Evolutionary conservation across 768 basidiomycete species (phyloP).

Genomic region (Xerocomellus amylosporus): DNA sequence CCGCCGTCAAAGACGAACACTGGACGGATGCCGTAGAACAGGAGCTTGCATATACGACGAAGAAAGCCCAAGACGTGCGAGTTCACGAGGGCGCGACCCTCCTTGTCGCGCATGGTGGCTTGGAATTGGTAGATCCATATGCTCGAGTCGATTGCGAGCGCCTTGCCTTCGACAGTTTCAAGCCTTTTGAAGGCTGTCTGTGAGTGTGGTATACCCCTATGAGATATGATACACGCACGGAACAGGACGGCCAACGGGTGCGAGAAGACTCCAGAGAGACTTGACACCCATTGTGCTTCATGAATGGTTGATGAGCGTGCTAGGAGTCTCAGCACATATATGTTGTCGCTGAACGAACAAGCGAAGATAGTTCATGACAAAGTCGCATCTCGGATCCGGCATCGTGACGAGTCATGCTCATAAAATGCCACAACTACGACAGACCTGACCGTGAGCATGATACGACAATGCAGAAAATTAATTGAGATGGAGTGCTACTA

Average conservation of each 20-base stretch:
- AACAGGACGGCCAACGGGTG: constrained; percentile 92
- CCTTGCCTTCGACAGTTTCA: constrained; percentile 93
- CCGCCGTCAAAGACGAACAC: constrained; percentile 99
- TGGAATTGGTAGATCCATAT: constrained; percentile 99
- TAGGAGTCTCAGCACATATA: constrained; percentile 1
- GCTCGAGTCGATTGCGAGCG: constrained; percentile 96
- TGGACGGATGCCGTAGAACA: constrained; percentile 97
- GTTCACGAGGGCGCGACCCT: constrained; percentile 85
- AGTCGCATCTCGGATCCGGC: constrained; percentile 2
- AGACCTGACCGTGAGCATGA: background rate
- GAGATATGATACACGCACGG: constrained; percentile 51
- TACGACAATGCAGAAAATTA: constrained; percentile 20
- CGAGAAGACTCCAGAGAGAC: constrained; percentile 88
- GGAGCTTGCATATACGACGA: constrained; percentile 86
- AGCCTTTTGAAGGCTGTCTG: constrained; percentile 55
- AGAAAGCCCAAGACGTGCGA: constrained; percentile 92
- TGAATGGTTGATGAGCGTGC: background rate
- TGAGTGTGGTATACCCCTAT: constrained; percentile 2
- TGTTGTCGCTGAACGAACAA: background rate
- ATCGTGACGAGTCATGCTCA: background rate
- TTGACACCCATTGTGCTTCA: constrained; percentile 82
- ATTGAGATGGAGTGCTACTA: constrained; percentile 9
- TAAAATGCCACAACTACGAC: constrained; percentile 12
- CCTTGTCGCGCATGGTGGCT: constrained; percentile 98
- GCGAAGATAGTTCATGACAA: background rate